phyloP scores from a whole-genome alignment of 176 grass and related monocot species.

The Zoysia pacifica region DNA sequence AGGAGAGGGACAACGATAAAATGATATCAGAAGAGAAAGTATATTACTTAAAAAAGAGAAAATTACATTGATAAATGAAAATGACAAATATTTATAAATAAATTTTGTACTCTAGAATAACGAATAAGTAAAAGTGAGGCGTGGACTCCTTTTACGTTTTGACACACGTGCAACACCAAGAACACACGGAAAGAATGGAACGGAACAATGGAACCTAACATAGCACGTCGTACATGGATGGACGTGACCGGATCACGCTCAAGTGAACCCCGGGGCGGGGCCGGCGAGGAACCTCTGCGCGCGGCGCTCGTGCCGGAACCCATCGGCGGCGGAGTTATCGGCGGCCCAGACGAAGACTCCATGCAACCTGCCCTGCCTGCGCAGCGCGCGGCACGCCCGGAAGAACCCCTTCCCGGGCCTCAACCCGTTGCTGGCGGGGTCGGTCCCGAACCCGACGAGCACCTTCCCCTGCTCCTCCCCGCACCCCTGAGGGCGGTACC shows the following conservation, averaged over 20 bases:
- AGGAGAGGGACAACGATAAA: too few relatives aligned
- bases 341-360: conserved; percentile 51
- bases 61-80: too few relatives aligned
- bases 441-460: conserved; percentile 37
- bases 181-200: too few relatives aligned
- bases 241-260: neutral
- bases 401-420: conserved; percentile 48
- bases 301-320: conserved; percentile 34
- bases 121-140: too few relatives aligned
- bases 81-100: too few relatives aligned
- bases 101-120: too few relatives aligned
- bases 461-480: conserved; percentile 39
- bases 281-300: conserved; percentile 46
- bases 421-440: conserved; percentile 16
- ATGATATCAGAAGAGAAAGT: too few relatives aligned
- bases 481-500: conserved; percentile 17
- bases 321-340: conserved; percentile 17
- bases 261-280: neutral
- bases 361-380: conserved; percentile 32
- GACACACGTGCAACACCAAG: too few relatives aligned
- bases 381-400: conserved; percentile 39
- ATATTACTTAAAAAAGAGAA: too few relatives aligned
- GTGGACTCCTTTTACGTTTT: too few relatives aligned
- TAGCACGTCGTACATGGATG: too few relatives aligned
- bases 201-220: too few relatives aligned